phyloP scores from a whole-genome alignment of 2,329 filamentous ascomycete genomes.

The Helicocarpus griseus region DNA sequence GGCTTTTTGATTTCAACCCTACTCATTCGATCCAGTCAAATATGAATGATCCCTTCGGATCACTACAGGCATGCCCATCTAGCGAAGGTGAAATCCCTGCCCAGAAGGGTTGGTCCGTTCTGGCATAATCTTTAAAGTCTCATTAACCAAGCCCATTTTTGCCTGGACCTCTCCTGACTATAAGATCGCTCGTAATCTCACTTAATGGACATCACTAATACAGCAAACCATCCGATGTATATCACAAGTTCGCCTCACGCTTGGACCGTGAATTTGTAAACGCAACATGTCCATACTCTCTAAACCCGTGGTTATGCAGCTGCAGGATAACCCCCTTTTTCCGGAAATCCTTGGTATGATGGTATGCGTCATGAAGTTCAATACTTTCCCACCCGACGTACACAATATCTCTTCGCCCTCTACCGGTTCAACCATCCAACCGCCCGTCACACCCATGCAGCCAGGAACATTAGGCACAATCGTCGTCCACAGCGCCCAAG shows the following conservation, averaged over 20 bases:
- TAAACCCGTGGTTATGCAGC: constrained; percentile 21
- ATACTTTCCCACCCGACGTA: constrained; percentile 28
- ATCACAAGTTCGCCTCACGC: constrained; percentile 10
- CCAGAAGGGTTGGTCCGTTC: too few species aligned
- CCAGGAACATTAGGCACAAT: constrained; percentile 20
- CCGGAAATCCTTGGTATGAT: constrained; percentile 25
- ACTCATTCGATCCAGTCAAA: too few species aligned
- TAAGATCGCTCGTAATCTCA: too few species aligned
- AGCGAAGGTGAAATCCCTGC: too few species aligned
- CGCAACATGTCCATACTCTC: constrained; percentile 26
- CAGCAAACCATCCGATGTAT: too few species aligned
- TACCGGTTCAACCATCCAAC: constrained; percentile 23
- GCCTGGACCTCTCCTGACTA: too few species aligned
- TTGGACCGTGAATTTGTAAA: constrained; percentile 15
- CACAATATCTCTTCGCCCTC: constrained; percentile 24
- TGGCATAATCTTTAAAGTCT: too few species aligned
- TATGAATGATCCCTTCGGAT: too few species aligned
- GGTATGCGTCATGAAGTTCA: constrained; percentile 26
- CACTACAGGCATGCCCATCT: too few species aligned
- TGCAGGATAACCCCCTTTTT: constrained; percentile 20
- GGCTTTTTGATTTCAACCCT: too few species aligned
- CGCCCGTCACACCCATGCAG: constrained; percentile 25
- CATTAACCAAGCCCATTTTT: too few species aligned
- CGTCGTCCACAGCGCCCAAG: constrained; percentile 20
- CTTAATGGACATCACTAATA: too few species aligned